A percentile compares a stretch with the other conserved stretches of the same genome.
These are phyloP conservation scores for Protea cynaroides DNA, from an alignment of 164 flowering plant species.

Conservation along the genomic window DNA sequence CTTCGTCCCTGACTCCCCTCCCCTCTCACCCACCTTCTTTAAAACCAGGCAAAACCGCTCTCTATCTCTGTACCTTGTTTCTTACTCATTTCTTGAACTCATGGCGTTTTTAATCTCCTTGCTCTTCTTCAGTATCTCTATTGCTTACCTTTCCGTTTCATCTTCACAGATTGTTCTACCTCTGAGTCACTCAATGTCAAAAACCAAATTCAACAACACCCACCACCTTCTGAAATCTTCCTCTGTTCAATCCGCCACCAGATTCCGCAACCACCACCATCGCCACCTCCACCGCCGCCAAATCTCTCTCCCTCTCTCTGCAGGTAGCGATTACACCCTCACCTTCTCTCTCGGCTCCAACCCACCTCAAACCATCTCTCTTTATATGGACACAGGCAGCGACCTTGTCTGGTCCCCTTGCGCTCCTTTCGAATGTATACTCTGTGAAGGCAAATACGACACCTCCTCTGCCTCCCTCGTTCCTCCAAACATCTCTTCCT, in stretches of 20 bases:
- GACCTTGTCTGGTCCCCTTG: constrained; percentile 96
- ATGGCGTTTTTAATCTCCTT: constrained; percentile 28
- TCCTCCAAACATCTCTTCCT: constrained; percentile 31
- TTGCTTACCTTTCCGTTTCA: constrained; percentile 8
- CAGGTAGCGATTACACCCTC: constrained; percentile 81
- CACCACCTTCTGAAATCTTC: constrained; percentile 75
- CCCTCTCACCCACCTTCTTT: no score
- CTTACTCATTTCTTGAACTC: not conserved
- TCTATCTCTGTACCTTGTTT: no score
- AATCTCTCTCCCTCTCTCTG: constrained; percentile 74
- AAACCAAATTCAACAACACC: constrained; percentile 34
- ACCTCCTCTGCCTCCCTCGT: constrained; percentile 13
- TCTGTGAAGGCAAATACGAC: constrained; percentile 60
- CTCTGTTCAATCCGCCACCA: constrained; percentile 52
- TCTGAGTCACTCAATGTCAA: constrained; percentile 59
- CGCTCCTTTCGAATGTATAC: constrained; percentile 73
- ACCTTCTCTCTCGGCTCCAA: constrained; percentile 46
- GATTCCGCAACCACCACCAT: constrained; percentile 40
- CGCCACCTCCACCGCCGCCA: constrained; percentile 25
- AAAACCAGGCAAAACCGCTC: no score
- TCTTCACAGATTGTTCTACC: constrained; percentile 34
- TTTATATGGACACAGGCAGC: constrained; percentile 92
- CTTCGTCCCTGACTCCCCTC: no score
- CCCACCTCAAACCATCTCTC: constrained; percentile 37
- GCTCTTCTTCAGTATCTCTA: constrained; percentile 12